Evolutionary conservation across 75 land plant genomes (phyloP), one percentile per base, ranked within the genome.

Genomic region (Cunninghamia lanceolata): DNA sequence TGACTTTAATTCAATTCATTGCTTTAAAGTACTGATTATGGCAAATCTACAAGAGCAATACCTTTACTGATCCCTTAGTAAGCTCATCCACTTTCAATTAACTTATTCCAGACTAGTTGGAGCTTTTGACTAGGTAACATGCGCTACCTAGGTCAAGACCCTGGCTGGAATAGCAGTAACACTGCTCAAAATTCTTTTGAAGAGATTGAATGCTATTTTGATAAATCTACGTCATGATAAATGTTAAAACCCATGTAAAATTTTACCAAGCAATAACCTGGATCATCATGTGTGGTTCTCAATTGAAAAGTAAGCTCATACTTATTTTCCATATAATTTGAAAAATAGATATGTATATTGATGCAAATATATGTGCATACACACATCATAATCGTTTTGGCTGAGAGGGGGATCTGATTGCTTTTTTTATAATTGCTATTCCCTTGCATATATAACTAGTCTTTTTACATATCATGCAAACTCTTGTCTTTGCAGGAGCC

Each of bases 401-500:
- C n/a, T 10, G 75, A 73, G 36, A 32, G 75, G 13, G 75, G 34
- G 36, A 73, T 2, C 13, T 30, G n/a, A 43, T 43, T 43, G 46
- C 82, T 11, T 36, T 36, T 80, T 13, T 80, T 39, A n/a, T 32
- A 25, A 14, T 14, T 76, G 79, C 19, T 8, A 34, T n/a, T 76
- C 38, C 79, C 28, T 0, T 76, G 28, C 39, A 5, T 25, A 34
- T 34, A 9, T 19, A 34, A 9, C 11, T 25, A 80, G 38, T 43
- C n/a, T 80, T 39, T n/a, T 80, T 76, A 76, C 35, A 76, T 34
- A 38, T 32, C 17, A 84, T 47, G 15, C 9, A 17, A 21, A 83
- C 56, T 30, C 11, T 84, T 46, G 32, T 81, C 2, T 75, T 32
- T 85, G 73, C 93, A 98, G 99, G 99, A 96, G 91, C 97, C 97